Percentiles rank a stretch among this genome's conserved stretches.
These are phyloP conservation scores for Nidularia pulvinata DNA, from an alignment of 768 basidiomycete species.

Conservation along the genomic window DNA sequence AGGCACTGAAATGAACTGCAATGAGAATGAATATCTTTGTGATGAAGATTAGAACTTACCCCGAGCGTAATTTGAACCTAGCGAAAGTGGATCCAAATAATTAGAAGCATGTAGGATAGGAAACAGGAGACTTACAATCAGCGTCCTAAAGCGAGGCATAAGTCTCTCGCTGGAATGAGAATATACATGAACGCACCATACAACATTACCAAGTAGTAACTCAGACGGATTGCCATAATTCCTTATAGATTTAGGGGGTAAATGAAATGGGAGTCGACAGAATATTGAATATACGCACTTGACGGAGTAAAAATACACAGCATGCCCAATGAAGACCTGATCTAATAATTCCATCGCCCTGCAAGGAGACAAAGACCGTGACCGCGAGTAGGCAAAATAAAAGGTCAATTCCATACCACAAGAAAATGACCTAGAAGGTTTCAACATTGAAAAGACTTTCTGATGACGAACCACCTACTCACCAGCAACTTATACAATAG, in stretches of 20 bases:
- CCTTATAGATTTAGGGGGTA: constrained; percentile 17
- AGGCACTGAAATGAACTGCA: constrained; percentile 7
- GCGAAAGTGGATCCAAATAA: background rate
- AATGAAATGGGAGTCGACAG: background rate
- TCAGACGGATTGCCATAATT: constrained; percentile 27
- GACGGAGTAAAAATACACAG: constrained; percentile 53
- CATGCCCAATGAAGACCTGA: constrained; percentile 50
- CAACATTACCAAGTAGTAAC: constrained; percentile 19
- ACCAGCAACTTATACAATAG: constrained; percentile 29
- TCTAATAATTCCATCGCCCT: constrained; percentile 49
- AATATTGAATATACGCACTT: constrained; percentile 31
- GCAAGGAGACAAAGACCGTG: background rate
- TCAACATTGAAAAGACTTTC: background rate
- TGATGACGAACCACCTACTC: constrained; percentile 5
- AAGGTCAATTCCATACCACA: constrained; percentile 17
- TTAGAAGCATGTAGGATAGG: background rate
- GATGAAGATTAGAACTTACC: constrained; percentile 17
- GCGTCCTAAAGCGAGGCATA: constrained; percentile 15
- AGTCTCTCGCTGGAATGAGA: background rate
- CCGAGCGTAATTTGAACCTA: constrained; percentile 30
- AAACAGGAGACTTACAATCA: constrained; percentile 29
- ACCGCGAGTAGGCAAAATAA: no score
- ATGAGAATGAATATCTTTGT: constrained; percentile 1
- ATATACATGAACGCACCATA: constrained; percentile 28
- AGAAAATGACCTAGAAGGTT: constrained; percentile 17